Base-by-base conservation (phyloP, 805 yeast species). In the Starmerella potacharoeniae region DNA sequence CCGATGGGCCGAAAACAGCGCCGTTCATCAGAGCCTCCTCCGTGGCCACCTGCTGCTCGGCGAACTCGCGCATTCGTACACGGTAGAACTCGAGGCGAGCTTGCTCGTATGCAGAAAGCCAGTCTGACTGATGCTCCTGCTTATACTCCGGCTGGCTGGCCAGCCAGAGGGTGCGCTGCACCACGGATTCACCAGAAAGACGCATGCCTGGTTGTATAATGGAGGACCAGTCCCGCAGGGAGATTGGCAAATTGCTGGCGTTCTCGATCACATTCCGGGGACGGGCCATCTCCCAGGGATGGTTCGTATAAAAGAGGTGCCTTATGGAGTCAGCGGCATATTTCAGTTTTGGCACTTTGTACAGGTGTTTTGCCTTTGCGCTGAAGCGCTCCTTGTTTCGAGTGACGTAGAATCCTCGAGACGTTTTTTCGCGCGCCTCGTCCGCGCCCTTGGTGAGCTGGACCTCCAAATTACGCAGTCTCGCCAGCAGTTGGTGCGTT, bases 201-300 rank as follows among this genome's bases (percentile, higher is more conserved):
- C 83, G 84, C 66, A 83, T 83, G 46, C 76, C 72, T 35, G 82
- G 67, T 69, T 93, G 97, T 61, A 77, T 77, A 68, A 93, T 77
- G 51, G 75, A 75, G 48, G 83, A 75, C 97, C 98, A 93, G 68
- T 93, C 88, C 6, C 56, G 49, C 11, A 40, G n/a, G 33, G 10
- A 8, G 39, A 29, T n/a, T 41, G 52, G 43, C 7, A 13, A 31
- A 33, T 49, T 29, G 16, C 22, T 8, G 39, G 76, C 75, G 64
- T 81, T 85, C 69, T 93, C 98, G 47, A 89, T 76, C 61, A 93
- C 71, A 33, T 80, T 76, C 67, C 86, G 86, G 13, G 97, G 96
- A 62, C 95, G 79, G 1, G 97, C 87, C 53, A 90, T 74, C 71
- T 93, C 98, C 98, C 98, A 93, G 6, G 98, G 98, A 70, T 93